Evolutionary conservation across 2,329 filamentous ascomycete genomes (phyloP).

Genomic region (Pseudonectria buxi): DNA sequence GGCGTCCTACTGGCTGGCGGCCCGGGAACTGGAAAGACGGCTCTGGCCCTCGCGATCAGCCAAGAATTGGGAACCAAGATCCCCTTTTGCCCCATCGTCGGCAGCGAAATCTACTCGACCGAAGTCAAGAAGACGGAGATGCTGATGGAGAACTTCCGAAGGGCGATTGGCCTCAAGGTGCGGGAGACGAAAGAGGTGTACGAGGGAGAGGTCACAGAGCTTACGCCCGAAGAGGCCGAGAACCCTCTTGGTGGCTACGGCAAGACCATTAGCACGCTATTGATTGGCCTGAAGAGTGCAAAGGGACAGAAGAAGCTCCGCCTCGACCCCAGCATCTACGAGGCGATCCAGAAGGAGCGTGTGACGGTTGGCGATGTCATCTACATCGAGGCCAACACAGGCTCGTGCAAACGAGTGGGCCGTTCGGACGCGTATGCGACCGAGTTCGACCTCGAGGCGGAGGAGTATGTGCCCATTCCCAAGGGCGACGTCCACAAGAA

Average conservation of each 20-base stretch:
- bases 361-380: conserved; percentile 95
- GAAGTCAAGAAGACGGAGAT: conserved; percentile 99
- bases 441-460: conserved; percentile 96
- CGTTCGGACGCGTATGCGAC: conserved; percentile 95
- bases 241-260: conserved; percentile 96
- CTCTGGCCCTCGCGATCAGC: conserved; percentile 87
- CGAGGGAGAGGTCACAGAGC: conserved; percentile 95
- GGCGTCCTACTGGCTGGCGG: conserved; percentile 91
- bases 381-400: conserved; percentile 98
- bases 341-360: conserved; percentile 97
- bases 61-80: conserved; percentile 98
- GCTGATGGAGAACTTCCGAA: conserved; percentile 97
- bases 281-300: conserved; percentile 91
- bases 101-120: conserved; percentile 94
- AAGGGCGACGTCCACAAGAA: conserved; percentile 99
- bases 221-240: conserved; percentile 95
- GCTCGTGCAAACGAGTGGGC: conserved; percentile 93
- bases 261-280: conserved; percentile 90
- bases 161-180: conserved; percentile 93
- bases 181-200: conserved; percentile 99
- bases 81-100: conserved; percentile 95
- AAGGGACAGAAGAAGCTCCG: conserved; percentile 97
- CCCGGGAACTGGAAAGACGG: conserved; percentile 94
- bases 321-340: conserved; percentile 96
- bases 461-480: conserved; percentile 97